Conservation (phyloP, 2,329 filamentous ascomycete genomes). For the Ophiostoma australiae region DNA sequence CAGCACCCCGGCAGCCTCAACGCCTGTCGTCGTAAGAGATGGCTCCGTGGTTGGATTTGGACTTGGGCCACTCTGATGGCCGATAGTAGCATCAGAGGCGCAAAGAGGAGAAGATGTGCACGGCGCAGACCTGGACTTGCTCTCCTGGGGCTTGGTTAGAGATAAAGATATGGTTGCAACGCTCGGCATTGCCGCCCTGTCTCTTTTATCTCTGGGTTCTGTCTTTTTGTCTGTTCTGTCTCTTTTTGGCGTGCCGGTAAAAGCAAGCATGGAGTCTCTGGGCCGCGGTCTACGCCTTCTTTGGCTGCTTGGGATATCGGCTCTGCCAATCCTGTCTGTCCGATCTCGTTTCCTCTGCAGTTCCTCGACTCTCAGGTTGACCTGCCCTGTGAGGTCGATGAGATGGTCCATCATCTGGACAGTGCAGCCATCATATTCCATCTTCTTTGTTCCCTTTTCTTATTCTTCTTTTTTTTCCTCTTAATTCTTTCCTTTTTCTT, state of each 20-base stretch:
- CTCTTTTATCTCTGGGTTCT: not conserved
- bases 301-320: not conserved
- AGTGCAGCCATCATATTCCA: constrained; percentile 8
- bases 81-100: not conserved
- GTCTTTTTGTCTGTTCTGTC: not conserved
- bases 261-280: constrained; percentile 4
- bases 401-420: constrained; percentile 19
- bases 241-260: not conserved
- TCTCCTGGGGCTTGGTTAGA: not conserved
- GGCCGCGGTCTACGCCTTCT: not conserved
- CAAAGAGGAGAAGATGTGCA: constrained; percentile 9
- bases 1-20: constrained; percentile 20
- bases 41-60: not conserved
- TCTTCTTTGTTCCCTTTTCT: not conserved
- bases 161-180: not conserved
- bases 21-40: not conserved
- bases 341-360: not conserved
- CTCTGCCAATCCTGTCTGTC: not conserved
- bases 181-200: constrained; percentile 2
- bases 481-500: not conserved
- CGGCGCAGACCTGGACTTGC: not conserved
- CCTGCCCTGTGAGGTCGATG: constrained; percentile 10
- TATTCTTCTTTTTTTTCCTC: not conserved
- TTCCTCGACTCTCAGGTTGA: constrained; percentile 4
- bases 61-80: not conserved